phyloP scores from a whole-genome alignment of 2,329 filamentous ascomycete genomes.

The Triangularia setosa region DNA sequence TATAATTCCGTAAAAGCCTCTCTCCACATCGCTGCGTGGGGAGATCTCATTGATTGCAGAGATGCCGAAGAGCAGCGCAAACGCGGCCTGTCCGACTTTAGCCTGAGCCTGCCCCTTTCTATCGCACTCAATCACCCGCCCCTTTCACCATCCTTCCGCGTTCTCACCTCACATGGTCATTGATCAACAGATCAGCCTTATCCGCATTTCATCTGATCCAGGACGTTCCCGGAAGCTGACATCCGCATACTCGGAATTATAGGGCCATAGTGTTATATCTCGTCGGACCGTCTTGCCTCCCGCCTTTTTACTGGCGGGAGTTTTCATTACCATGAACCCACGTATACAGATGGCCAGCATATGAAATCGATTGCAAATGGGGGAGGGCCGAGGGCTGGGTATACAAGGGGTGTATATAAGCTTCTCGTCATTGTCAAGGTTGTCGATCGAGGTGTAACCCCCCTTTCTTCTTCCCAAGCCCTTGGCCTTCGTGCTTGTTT shows the following conservation, averaged over 20 bases:
- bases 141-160: not conserved
- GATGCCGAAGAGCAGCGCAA: not conserved
- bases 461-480: not conserved
- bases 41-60: not conserved
- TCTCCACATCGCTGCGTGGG: not conserved
- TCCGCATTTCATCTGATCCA: not conserved
- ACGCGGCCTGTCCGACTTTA: not conserved
- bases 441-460: not conserved
- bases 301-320: not conserved
- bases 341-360: not conserved
- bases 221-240: slow-evolving; percentile 18
- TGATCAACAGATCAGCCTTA: slow-evolving; percentile 6
- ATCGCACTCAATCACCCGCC: not conserved
- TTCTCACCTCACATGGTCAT: not conserved
- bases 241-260: slow-evolving; percentile 18
- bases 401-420: not conserved
- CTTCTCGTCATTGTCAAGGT: not conserved
- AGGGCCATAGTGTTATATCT: not conserved
- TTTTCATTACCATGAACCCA: slow-evolving; percentile 1
- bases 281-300: not conserved
- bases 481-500: not conserved
- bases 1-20: not conserved
- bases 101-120: not conserved
- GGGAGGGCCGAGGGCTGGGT: not conserved
- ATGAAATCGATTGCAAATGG: not conserved